A percentile compares a stretch with the other conserved stretches of the same genome.
These are phyloP conservation scores for Termitomyces sp. DNA, from an alignment of 768 basidiomycete species.

Conservation along the genomic window DNA sequence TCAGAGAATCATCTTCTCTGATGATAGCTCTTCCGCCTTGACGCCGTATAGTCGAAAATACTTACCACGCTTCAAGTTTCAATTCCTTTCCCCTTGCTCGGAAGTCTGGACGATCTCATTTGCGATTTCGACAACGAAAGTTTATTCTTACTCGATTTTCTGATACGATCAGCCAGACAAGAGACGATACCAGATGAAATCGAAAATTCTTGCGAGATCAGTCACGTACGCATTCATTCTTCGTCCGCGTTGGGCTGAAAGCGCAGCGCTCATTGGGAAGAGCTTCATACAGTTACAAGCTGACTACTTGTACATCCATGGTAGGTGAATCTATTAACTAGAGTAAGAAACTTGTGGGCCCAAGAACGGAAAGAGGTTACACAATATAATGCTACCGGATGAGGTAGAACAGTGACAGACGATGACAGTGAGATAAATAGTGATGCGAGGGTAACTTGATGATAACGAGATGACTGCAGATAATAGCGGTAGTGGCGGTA, in stretches of 20 bases:
- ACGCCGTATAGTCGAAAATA: too few relatives aligned
- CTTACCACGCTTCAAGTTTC: too few relatives aligned
- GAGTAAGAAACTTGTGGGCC: not conserved
- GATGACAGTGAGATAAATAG: conserved; percentile 4
- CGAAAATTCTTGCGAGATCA: not conserved
- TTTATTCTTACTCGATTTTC: too few relatives aligned
- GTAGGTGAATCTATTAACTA: conserved; percentile 4
- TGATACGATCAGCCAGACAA: not conserved
- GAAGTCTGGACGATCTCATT: too few relatives aligned
- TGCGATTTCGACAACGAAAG: too few relatives aligned
- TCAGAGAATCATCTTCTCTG: too few relatives aligned
- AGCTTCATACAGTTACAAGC: conserved; percentile 8
- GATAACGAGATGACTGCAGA: conserved; percentile 6
- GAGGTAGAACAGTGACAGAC: conserved; percentile 5
- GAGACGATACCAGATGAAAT: not conserved
- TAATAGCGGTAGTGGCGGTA: not conserved
- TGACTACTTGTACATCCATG: conserved; percentile 7
- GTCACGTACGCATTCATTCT: not conserved
- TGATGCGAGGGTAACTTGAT: conserved; percentile 9
- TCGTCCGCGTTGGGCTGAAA: not conserved
- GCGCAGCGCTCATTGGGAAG: not conserved
- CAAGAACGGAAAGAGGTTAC: conserved; percentile 2
- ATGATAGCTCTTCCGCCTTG: too few relatives aligned
- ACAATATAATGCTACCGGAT: conserved; percentile 4
- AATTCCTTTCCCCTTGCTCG: too few relatives aligned